phyloP scores from a whole-genome alignment of 2,329 filamentous ascomycete genomes.

The Xylaria sp. region DNA sequence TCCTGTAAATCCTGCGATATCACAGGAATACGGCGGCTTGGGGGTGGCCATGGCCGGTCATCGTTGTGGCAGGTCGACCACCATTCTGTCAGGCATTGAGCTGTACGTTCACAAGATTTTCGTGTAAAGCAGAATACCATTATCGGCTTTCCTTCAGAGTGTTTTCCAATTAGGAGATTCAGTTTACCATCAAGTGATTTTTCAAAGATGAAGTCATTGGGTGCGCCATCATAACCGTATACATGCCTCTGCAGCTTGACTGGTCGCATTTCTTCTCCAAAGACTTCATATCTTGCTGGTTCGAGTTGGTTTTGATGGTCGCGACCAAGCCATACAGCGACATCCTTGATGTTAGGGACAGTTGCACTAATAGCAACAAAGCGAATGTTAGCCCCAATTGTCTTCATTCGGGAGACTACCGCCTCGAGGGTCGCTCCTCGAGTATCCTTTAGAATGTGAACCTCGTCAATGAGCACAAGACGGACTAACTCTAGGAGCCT shows the following conservation, averaged over 20 bases:
- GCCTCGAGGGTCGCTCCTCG: conserved; percentile 82
- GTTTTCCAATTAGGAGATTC: conserved; percentile 67
- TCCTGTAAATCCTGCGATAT: conserved; percentile 64
- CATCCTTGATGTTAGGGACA: conserved; percentile 80
- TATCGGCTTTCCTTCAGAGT: conserved; percentile 74
- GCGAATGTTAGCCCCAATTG: conserved; percentile 73
- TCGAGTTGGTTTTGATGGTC: conserved; percentile 62
- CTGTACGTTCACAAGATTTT: conserved; percentile 71
- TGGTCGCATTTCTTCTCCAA: conserved; percentile 80
- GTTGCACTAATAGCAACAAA: conserved; percentile 85
- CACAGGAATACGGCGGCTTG: conserved; percentile 57
- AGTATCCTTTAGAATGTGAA: conserved; percentile 81
- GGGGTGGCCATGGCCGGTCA: conserved; percentile 68
- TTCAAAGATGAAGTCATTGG: conserved; percentile 81
- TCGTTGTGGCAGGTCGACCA: conserved; percentile 60
- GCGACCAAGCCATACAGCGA: conserved; percentile 79
- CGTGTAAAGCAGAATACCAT: conserved; percentile 85
- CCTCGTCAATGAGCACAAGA: conserved; percentile 84
- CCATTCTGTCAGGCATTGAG: conserved; percentile 68
- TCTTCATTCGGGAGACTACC: conserved; percentile 87
- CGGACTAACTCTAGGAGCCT: conserved; percentile 77
- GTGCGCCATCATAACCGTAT: conserved; percentile 67
- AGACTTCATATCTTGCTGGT: conserved; percentile 71
- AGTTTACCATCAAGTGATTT: conserved; percentile 70
- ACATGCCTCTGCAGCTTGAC: conserved; percentile 79